Evolutionary conservation across 331 rosid genomes (phyloP), one percentile per base, ranked within the genome.

Genomic region (Malus hybrid): DNA sequence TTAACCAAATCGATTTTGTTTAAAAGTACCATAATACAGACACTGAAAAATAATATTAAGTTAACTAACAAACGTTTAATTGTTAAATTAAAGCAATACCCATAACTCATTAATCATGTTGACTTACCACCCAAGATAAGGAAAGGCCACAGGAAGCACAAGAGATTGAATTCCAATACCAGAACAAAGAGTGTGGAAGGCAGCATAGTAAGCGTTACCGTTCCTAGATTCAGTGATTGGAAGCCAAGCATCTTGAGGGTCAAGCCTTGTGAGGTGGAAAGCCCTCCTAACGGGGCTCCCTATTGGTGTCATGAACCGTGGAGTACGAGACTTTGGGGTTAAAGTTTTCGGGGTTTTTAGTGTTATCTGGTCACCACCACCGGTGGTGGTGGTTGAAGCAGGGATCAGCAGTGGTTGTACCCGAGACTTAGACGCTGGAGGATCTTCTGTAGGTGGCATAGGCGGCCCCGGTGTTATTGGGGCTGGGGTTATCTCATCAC

Each of bases 221-320:
- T 76, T 81, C 64, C 84, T 76, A 7, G 86, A 83, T 71, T 83
- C 86, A 5, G 86, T 83, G 48, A 83, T 83, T 10, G 86, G 86
- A 19, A 83, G 84, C 86, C 86, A 83, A 19, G 81, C 81, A 62
- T 83, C 86, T 15, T 74, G 73, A 2, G 79, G 81, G 78, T 81
- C 77, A 29, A 68, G 78, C 83, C 68, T 79, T 5, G 82, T 79
- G 62, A 79, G 82, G 19, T 73, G n/a, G 28, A 79, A 69, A 42
- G 82, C 82, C 70, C 82, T 73, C 61, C 82, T 42, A 20, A 79
- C 32, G 7, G 82, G 82, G 73, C 82, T 79, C n/a, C 82, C 82
- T 28, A 79, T 79, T 4, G 82, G 82, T 42, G 82, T 79, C 64
- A 72, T 79, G 82, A 79, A 79, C 28, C 77, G 77, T 20, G 77